These are phyloP conservation scores for Acacia acuminata DNA, from an alignment of 306 rosid species.

Conservation along the genomic window DNA sequence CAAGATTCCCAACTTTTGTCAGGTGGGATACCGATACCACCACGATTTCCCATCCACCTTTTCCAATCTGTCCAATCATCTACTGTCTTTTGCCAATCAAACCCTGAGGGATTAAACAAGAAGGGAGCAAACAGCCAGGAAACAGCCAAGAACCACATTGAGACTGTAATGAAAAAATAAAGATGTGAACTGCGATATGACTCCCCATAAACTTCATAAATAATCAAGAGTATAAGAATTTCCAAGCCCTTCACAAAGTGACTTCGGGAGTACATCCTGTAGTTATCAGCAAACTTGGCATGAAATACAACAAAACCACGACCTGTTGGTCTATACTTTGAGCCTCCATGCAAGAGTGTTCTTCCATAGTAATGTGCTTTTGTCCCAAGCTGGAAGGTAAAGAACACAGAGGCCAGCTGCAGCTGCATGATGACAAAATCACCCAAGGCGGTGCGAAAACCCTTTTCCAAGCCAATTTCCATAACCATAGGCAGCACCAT, in stretches of 20 bases:
- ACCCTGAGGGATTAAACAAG: constrained; percentile 56
- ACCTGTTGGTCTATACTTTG: constrained; percentile 55
- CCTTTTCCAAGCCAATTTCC: constrained; percentile 64
- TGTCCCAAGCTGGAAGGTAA: constrained; percentile 55
- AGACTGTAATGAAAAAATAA: constrained; percentile 36
- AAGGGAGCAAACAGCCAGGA: constrained; percentile 62
- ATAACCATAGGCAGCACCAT: constrained; percentile 57
- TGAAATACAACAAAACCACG: constrained; percentile 61
- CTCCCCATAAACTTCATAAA: constrained; percentile 45
- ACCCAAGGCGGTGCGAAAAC: constrained; percentile 54
- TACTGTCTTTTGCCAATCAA: constrained; percentile 60
- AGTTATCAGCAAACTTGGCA: constrained; percentile 56
- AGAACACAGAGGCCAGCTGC: constrained; percentile 57
- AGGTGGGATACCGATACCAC: constrained; percentile 54
- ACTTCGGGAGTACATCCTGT: constrained; percentile 57
- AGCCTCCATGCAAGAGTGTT: constrained; percentile 57
- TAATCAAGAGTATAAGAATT: constrained; percentile 48
- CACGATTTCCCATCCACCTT: constrained; percentile 58
- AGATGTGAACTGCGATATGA: constrained; percentile 19
- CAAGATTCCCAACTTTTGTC: constrained; percentile 63
- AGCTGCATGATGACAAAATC: constrained; percentile 55
- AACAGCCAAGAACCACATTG: constrained; percentile 62
- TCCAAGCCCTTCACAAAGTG: constrained; percentile 61
- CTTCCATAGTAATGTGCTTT: constrained; percentile 60
- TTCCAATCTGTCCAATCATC: constrained; percentile 66